These are phyloP conservation scores for Albugo candida DNA, from an alignment of 352 stramenopile genomes.

Conservation along the genomic window DNA sequence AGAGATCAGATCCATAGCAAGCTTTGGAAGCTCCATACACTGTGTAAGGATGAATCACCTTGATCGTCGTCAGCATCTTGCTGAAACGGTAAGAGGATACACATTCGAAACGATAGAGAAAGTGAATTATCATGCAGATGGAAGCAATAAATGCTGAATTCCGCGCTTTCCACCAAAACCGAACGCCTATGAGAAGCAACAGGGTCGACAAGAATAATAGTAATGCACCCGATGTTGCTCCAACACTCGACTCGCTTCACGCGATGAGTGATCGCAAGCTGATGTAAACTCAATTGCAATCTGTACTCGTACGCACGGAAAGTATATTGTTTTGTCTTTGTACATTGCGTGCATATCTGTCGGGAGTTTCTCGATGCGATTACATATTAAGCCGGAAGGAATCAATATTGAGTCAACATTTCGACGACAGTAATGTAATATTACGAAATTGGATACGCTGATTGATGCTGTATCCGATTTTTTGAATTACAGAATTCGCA, in stretches of 20 bases:
- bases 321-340: slow-evolving; percentile 72
- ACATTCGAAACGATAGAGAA: too few relatives aligned
- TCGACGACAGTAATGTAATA: slow-evolving; percentile 63
- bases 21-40: slow-evolving; percentile 35
- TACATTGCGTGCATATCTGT: slow-evolving; percentile 83
- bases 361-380: slow-evolving; percentile 83
- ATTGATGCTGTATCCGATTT: neutral
- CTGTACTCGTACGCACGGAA: slow-evolving; percentile 55
- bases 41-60: slow-evolving; percentile 38
- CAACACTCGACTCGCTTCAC: too few relatives aligned
- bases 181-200: too few relatives aligned
- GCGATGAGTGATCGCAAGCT: too few relatives aligned
- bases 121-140: too few relatives aligned
- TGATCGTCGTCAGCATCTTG: slow-evolving; percentile 20
- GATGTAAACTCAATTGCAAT: too few relatives aligned
- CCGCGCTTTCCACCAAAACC: too few relatives aligned
- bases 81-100: slow-evolving; percentile 9
- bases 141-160: too few relatives aligned
- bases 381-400: slow-evolving; percentile 72
- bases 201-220: too few relatives aligned
- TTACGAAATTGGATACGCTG: slow-evolving; percentile 25
- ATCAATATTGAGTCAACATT: slow-evolving; percentile 78
- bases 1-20: slow-evolving; percentile 16
- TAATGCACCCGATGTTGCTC: too few relatives aligned
- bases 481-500: too few relatives aligned